Conservation (phyloP, 2,329 filamentous ascomycete genomes). For the Verticillium isaacii region DNA sequence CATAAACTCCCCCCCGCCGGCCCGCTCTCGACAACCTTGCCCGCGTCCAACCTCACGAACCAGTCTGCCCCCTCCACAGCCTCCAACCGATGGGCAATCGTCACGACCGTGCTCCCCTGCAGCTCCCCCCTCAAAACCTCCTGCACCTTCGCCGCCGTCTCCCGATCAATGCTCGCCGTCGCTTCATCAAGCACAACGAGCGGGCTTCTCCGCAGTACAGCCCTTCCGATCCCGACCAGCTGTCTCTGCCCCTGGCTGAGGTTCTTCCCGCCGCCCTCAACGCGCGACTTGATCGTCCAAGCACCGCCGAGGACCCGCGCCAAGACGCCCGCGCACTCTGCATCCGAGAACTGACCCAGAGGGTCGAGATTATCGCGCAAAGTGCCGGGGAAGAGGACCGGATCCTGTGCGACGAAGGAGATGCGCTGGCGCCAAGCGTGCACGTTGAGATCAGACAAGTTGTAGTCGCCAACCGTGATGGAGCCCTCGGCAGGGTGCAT, state of each 20-base stretch:
- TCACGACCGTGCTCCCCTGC: slow-evolving; percentile 54
- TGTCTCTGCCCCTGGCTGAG: slow-evolving; percentile 60
- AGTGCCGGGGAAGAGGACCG: slow-evolving; percentile 55
- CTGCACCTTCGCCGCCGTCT: slow-evolving; percentile 55
- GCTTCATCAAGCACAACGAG: slow-evolving; percentile 62
- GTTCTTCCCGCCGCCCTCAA: slow-evolving; percentile 58
- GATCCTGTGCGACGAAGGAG: slow-evolving; percentile 61
- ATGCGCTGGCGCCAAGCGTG: slow-evolving; percentile 52
- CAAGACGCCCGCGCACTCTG: slow-evolving; percentile 46
- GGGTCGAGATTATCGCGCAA: slow-evolving; percentile 66
- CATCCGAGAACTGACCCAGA: slow-evolving; percentile 50
- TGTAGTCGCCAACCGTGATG: slow-evolving; percentile 49
- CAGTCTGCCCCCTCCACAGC: slow-evolving; percentile 56
- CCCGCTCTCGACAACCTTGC: slow-evolving; percentile 44
- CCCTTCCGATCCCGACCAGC: slow-evolving; percentile 55
- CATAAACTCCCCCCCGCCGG: slow-evolving; percentile 20
- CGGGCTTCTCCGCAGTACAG: slow-evolving; percentile 54
- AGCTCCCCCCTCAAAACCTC: slow-evolving; percentile 52
- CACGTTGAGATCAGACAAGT: slow-evolving; percentile 49
- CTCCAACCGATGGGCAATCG: slow-evolving; percentile 61
- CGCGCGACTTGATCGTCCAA: slow-evolving; percentile 43
- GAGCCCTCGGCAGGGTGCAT: slow-evolving; percentile 44
- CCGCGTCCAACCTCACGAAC: slow-evolving; percentile 47
- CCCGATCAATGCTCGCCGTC: slow-evolving; percentile 57
- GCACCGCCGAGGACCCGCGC: slow-evolving; percentile 51